Evolutionary conservation across 768 basidiomycete genomes (phyloP), one percentile per base, ranked within the genome.

Genomic region (Cyclocybe aegerita): DNA sequence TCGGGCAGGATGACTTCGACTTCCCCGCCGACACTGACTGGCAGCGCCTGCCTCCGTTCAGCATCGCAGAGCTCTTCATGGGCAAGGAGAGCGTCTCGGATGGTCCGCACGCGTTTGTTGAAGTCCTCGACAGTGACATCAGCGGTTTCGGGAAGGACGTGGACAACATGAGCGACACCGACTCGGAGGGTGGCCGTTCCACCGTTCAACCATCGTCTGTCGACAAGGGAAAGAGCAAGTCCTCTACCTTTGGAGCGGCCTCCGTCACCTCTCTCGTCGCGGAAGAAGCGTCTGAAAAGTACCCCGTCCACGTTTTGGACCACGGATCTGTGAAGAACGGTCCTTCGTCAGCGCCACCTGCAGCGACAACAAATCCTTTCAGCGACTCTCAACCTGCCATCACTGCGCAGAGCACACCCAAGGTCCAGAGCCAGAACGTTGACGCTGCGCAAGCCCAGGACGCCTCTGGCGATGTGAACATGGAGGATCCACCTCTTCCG

Each of bases 91-190:
- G 63, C 32, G 63, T 63, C 30, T 60, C 59, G 32, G 68, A 68
- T 5, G 76, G 71, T 44, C 78, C 82, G 3, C 85, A 86, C 66
- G 86, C 82, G 2, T 87, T 79, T 60, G 80, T 87, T 9, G 84
- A 86, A 65, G 71, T 75, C 33, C 61, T 88, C 30, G 67, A 65
- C 23, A 75, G 69, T 43, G 72, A 72, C 42, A 60, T 62, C 41
- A 67, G 58, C 35, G 58, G 55, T 23, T 68, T 72, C 30, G 57
- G 56, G 10, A 56, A 61, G 42, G 55, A 60, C 32, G 49, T 50
- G n/a, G 53, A 57, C 30, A 59, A 64, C 29, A 60, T 56, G n/a
- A 61, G 48, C 3, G 60, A 65, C 9, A 57, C 59, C 33, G 61
- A 61, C 14, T 61, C 62, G 9, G 68, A 66, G 15, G 70, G 65